A percentile compares a stretch with the other conserved stretches of the same genome.
Evolutionary conservation across 176 grass and related monocot species (phyloP).

Genomic region (Cocos nucifera): DNA sequence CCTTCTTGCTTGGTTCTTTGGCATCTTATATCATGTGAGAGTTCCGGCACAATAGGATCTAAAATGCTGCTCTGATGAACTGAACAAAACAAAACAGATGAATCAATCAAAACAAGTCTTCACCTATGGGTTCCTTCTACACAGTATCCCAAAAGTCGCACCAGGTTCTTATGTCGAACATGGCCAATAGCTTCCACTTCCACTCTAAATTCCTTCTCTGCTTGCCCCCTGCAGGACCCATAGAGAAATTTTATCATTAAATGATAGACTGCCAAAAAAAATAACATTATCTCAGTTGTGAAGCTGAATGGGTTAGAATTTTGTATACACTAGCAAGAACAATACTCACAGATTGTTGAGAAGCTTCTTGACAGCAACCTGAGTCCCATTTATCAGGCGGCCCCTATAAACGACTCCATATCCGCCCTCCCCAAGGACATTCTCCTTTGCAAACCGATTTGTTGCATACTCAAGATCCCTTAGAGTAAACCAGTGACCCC

Average conservation of each 20-base stretch:
- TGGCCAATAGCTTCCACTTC: constrained; percentile 99
- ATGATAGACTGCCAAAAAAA: neutral
- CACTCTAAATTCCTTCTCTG: constrained; percentile 92
- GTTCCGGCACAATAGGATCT: too few species aligned
- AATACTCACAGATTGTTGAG: constrained; percentile 86
- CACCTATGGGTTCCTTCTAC: constrained; percentile 92
- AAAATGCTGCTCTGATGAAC: too few species aligned
- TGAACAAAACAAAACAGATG: constrained; percentile 4
- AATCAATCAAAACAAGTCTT: constrained; percentile 24
- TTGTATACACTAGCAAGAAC: too few species aligned
- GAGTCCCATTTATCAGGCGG: constrained; percentile 52
- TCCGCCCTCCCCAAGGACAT: constrained; percentile 85
- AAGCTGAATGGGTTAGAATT: too few species aligned
- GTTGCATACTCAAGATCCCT: constrained; percentile 80
- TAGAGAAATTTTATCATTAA: constrained; percentile 2
- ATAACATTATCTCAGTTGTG: too few species aligned
- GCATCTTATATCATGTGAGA: too few species aligned
- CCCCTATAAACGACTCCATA: constrained; percentile 91
- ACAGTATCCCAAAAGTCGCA: constrained; percentile 84
- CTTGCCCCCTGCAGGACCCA: constrained; percentile 58
- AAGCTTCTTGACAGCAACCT: constrained; percentile 93
- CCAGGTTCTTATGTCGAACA: constrained; percentile 93
- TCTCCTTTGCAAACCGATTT: constrained; percentile 52
- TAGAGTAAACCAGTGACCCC: constrained; percentile 98
- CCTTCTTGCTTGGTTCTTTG: too few species aligned